These are phyloP conservation scores for Apophysomyces ossiformis DNA, from an alignment of 371 early-diverging fungal species.

Conservation along the genomic window DNA sequence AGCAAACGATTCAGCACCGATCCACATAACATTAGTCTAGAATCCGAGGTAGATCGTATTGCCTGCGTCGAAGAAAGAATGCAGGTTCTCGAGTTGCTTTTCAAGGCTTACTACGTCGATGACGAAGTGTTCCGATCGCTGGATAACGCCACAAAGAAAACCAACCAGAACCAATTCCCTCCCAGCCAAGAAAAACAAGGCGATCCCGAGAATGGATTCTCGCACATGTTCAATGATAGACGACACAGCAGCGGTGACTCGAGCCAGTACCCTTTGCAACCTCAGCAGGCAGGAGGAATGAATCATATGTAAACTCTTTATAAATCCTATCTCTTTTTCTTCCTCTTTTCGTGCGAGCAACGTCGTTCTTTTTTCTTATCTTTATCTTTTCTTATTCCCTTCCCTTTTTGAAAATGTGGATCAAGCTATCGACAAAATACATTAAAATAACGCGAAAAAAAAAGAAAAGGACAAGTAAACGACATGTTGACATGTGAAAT, in stretches of 20 bases:
- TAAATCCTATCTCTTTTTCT: not conserved
- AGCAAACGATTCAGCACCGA: constrained; percentile 22
- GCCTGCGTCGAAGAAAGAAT: constrained; percentile 13
- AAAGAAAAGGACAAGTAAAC: constrained; percentile 1
- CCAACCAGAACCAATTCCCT: constrained; percentile 2
- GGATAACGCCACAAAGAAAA: constrained; percentile 33
- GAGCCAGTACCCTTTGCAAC: constrained; percentile 6
- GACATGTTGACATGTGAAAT: not conserved
- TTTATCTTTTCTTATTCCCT: not conserved
- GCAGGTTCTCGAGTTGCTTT: constrained; percentile 12
- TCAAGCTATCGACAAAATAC: too few species aligned
- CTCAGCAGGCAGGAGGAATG: constrained; percentile 2
- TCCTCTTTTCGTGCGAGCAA: not conserved
- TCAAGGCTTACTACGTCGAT: constrained; percentile 34
- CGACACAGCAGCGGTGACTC: constrained; percentile 32
- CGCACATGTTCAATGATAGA: constrained; percentile 52
- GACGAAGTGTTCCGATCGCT: constrained; percentile 49
- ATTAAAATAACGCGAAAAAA: not conserved
- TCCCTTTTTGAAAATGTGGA: too few species aligned
- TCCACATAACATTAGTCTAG: not conserved
- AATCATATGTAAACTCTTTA: not conserved
- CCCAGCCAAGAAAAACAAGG: constrained; percentile 15
- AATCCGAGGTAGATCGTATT: constrained; percentile 22
- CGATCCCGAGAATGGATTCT: constrained; percentile 27
- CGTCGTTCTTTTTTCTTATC: not conserved